These are phyloP conservation scores for Dendrothele bispora DNA, from an alignment of 768 basidiomycete genomes.

Conservation along the genomic window DNA sequence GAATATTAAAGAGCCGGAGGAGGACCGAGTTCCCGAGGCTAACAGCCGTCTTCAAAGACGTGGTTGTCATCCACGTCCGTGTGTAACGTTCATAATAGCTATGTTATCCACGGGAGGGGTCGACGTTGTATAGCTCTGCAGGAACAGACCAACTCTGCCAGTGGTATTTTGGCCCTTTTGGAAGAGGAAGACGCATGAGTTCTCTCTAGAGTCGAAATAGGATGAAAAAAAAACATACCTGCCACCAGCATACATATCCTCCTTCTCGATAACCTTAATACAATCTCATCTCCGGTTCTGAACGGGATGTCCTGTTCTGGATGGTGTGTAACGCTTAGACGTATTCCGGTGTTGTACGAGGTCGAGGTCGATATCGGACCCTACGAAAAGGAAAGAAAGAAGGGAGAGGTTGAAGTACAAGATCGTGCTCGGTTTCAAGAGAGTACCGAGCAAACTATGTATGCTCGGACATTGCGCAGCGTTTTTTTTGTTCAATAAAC, in stretches of 20 bases:
- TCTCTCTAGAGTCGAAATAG: not conserved
- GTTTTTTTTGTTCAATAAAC: too few relatives aligned
- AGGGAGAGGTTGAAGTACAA: too few relatives aligned
- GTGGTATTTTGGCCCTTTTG: conserved; percentile 78
- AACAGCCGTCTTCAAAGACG: conserved; percentile 12
- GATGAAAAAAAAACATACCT: conserved; percentile 29
- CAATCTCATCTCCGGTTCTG: conserved; percentile 80
- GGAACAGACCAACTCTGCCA: conserved; percentile 90
- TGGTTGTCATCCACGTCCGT: conserved; percentile 14
- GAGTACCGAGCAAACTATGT: too few relatives aligned
- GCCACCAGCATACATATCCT: conserved; percentile 95
- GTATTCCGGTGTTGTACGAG: conserved; percentile 68
- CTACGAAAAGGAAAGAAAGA: not conserved
- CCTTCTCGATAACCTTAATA: conserved; percentile 90
- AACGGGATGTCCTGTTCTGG: conserved; percentile 94
- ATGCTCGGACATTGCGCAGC: too few relatives aligned
- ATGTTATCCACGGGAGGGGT: conserved; percentile 38
- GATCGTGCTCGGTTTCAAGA: too few relatives aligned
- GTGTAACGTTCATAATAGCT: conserved; percentile 21
- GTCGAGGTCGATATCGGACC: too few relatives aligned
- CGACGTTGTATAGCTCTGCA: conserved; percentile 80
- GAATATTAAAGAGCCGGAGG: too few relatives aligned
- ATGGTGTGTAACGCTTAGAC: conserved; percentile 80
- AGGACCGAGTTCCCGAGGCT: conserved; percentile 53
- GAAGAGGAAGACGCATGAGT: conserved; percentile 9